Evolutionary conservation across 306 rosid genomes (phyloP), one percentile per base, ranked within the genome.

Genomic region (Fragaria nilgerrensis): DNA sequence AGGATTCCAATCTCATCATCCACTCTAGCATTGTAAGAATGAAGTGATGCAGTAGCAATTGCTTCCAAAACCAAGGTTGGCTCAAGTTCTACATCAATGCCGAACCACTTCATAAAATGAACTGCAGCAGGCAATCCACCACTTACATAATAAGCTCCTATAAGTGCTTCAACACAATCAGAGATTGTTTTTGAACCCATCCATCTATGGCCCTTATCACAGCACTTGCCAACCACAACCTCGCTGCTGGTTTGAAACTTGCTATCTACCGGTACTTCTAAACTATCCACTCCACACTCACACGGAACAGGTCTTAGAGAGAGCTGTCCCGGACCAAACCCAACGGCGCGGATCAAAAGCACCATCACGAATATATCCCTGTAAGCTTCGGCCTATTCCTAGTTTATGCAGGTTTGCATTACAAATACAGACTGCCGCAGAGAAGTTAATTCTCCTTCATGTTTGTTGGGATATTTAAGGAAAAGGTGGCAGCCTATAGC

Each of bases 261-360:
- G 43, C 8, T 75, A 66, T 89, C 90, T 68, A 86, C 65, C 66
- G 99, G 96, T 10, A 95, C 99, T 85, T 92, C 97, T 66, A 22
- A 77, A 32, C 88, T 84, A 75, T 92, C 99, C 81, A 95, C 86
- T 87, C 86, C 90, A 68, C 97, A 92, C 76, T 87, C 77, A 86
- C 99, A 95, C 68, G 69, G 75, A 81, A 85, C 90, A 25, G 87
- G 64, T 25, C 86, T 83, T 73, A 88, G 32, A 48, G 88, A 78
- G 80, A 22, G 68, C 72, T 95, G 97, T 76, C 97, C 99, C 0
- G 97, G 97, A 80, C 97, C 97, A n/a, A n/a, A 82, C 82, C 99
- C 99, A 95, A 43, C 99, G 94, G 36, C 96, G 93, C 13, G 97
- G 97, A 82, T 95, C 99, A 82, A 95, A 95, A 65, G 97, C 90